Base-by-base conservation (phyloP, 2,329 filamentous ascomycete species). In the Sclerotinia minor region DNA sequence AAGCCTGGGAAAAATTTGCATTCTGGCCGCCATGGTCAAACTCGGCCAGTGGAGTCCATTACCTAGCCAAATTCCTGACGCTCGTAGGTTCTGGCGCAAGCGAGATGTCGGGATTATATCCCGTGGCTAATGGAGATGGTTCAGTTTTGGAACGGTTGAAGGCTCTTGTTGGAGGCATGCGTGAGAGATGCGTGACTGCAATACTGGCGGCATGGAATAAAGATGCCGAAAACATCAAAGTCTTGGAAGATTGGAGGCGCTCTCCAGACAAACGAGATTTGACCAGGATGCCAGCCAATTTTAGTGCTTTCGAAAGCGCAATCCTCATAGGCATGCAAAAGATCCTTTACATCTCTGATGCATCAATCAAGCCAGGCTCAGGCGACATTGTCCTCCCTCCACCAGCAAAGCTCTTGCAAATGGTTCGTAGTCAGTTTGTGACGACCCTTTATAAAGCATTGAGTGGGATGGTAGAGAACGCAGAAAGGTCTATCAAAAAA, bases 21-120 rank as follows among this genome's bases (percentile, higher is more conserved):
- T 99, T 98, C 79, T 98, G 94, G 94, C 94, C 94, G 5, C 95
- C 94, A 0, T 90, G 91, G 80, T 91, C 93, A 2, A 98, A 97
- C 76, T 94, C 94, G 0, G 81, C 98, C 32, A 96, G 93, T 68
- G 94, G 92, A n/a, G 92, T 94, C 1, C 87, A 96, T 77, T 97
- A 96, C 75, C 84, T 99, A 6, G 88, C 91, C 63, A 92, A 91
- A 77, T 89, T 95, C 77, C 82, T 98, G 29, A 83, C 88, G 0
- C 82, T 97, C 3, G 87, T 99, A 5, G 93, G 94, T n/a, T 90
- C 90, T 2, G 94, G 91, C 3, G 92, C 92, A 1, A 91, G 90
- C 38, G 94, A 97, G 75, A 89, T 97, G 84, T 91, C 92, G 1
- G 86, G 88, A 38, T 82, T 97, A 38, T 83, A 84, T 19, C 87